These are phyloP conservation scores for Stagonosporopsis rhizophila DNA, from an alignment of 2,329 filamentous ascomycete genomes.

Conservation along the genomic window DNA sequence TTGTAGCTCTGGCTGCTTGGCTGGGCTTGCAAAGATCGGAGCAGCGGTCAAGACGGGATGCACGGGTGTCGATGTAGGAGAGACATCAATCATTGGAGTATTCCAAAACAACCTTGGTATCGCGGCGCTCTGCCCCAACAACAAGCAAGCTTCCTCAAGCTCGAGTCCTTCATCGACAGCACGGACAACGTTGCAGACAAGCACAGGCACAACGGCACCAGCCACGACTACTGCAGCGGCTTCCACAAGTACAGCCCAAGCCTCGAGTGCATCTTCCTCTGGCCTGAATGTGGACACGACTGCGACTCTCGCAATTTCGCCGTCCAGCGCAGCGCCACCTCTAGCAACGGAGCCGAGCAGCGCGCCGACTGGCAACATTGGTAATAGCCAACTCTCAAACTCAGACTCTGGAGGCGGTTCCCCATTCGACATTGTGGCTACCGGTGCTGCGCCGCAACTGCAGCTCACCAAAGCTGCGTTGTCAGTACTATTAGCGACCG, in stretches of 20 bases:
- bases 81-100: conserved; percentile 52
- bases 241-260: not conserved
- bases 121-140: conserved; percentile 49
- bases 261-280: conserved; percentile 16
- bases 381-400: conserved; percentile 43
- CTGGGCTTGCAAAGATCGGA: conserved; percentile 48
- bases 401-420: conserved; percentile 53
- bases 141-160: conserved; percentile 29
- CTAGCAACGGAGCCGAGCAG: conserved; percentile 14
- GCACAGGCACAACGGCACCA: conserved; percentile 13
- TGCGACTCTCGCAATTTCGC: conserved; percentile 17
- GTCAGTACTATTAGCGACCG: not conserved
- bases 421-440: conserved; percentile 51
- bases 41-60: conserved; percentile 46
- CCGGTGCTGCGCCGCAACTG: conserved; percentile 27
- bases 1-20: conserved; percentile 51
- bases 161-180: conserved; percentile 17
- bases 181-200: conserved; percentile 18
- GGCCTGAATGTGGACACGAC: conserved; percentile 25
- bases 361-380: conserved; percentile 16
- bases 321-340: conserved; percentile 1
- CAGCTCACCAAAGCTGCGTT: not conserved
- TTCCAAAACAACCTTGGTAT: conserved; percentile 52
- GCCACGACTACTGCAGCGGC: conserved; percentile 13
- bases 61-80: conserved; percentile 42